Evolutionary conservation across 2,329 filamentous ascomycete genomes (phyloP).

Genomic region (Madurella mycetomatis): DNA sequence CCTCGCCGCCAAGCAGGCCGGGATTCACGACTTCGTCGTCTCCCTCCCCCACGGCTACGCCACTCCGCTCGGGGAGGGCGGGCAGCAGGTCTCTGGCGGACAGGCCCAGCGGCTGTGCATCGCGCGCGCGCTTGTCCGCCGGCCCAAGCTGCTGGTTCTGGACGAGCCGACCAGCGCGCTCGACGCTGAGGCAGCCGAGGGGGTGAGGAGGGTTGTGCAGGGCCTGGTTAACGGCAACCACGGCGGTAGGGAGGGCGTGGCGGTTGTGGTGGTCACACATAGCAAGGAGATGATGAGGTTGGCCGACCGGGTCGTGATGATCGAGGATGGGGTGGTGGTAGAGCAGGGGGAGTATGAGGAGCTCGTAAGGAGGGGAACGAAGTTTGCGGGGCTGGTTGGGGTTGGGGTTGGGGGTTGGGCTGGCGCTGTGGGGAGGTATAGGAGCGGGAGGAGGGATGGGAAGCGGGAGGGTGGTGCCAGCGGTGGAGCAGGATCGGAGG

Average conservation of each 20-base stretch:
- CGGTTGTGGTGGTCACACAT: conserved; percentile 80
- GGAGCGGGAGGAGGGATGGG: not conserved
- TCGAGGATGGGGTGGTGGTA: conserved; percentile 63
- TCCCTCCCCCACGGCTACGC: conserved; percentile 67
- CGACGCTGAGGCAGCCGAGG: conserved; percentile 62
- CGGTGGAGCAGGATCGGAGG: not conserved
- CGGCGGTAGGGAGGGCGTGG: conserved; percentile 41
- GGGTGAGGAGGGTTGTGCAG: conserved; percentile 60
- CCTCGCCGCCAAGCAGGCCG: conserved; percentile 52
- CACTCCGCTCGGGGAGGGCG: conserved; percentile 73
- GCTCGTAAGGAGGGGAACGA: conserved; percentile 44
- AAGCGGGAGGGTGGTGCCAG: not conserved
- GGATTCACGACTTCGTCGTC: conserved; percentile 71
- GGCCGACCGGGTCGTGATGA: conserved; percentile 67
- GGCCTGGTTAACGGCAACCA: conserved; percentile 40
- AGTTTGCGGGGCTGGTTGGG: conserved; percentile 46
- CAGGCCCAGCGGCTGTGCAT: conserved; percentile 80
- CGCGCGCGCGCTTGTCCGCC: conserved; percentile 69
- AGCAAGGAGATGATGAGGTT: conserved; percentile 80
- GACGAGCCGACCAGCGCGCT: conserved; percentile 85
- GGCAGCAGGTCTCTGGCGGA: conserved; percentile 69
- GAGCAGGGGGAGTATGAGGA: conserved; percentile 64
- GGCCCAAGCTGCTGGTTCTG: conserved; percentile 68
- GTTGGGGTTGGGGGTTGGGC: conserved; percentile 29
- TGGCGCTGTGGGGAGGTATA: not conserved